Evolutionary conservation across 208 protist genomes (phyloP), one percentile per base, ranked within the genome.

Genomic region (Trypanosoma vivax): DNA sequence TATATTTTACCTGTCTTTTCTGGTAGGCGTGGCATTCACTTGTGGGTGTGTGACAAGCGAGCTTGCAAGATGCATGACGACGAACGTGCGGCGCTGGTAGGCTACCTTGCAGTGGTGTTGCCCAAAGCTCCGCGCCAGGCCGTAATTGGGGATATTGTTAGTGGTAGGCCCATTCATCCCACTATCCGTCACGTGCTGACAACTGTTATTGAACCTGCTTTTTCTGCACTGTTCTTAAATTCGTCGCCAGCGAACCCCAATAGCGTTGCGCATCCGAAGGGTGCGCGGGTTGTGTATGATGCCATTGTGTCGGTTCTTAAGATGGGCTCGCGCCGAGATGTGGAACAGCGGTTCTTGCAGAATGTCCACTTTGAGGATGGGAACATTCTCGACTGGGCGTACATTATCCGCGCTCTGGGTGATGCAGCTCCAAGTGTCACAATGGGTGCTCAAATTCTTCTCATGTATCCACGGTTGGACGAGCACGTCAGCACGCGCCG

Each of bases 1-100:
- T 83, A 98, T 62, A 65, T 98, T 21, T 77, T 99, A 5, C 99
- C 95, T 54, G 96, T 99, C 3, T 99, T 98, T 67, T 97, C 86
- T 25, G 98, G 98, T 21, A 79, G 98, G 9, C 93, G 98, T 70
- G 98, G 98, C 57, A 82, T 99, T 28, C 98, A 99, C 70, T 81
- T 98, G 60, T 99, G 98, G 98, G 97, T 99, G 23, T 98, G 93
- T 57, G 98, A 99, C 72, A 42, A 61, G 29, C 50, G 70, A 0
- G 97, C 97, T 0, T 70, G 96, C 2, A 65, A 45, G 30, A 58
- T 99, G 42, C 70, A 61, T 3, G 76, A 97, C 29, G 92, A 98
- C 13, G 86, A 86, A 49, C 90, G 97, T 21, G 39, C 58, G 5
- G 79, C 93, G 0, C 49, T 99, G 1, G 82, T 96, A 0, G 79